A percentile compares a stretch with the other conserved stretches of the same genome.
Conservation (phyloP, 192 early-diverging fungal species). For the Allomyces macrogynus region DNA sequence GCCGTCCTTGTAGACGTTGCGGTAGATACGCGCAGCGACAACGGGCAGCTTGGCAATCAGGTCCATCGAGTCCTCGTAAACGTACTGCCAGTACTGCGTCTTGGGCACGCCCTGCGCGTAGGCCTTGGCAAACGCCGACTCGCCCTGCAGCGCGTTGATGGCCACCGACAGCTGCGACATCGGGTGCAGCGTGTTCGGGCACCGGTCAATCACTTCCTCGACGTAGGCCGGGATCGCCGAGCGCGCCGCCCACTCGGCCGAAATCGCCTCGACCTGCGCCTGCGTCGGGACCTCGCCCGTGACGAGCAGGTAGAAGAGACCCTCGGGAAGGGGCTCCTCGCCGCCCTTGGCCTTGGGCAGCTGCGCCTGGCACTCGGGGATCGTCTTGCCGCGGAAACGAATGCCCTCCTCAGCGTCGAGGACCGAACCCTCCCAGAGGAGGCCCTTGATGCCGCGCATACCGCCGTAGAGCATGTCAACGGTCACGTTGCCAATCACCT, state of each 20-base stretch:
- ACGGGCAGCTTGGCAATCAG: conserved; percentile 94
- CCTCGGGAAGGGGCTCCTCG: conserved; percentile 88
- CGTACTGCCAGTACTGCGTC: conserved; percentile 89
- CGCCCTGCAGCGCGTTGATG: conserved; percentile 92
- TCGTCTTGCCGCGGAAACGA: conserved; percentile 88
- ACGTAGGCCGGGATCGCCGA: conserved; percentile 81
- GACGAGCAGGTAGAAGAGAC: conserved; percentile 92
- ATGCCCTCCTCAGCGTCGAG: conserved; percentile 97
- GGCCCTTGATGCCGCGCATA: conserved; percentile 98
- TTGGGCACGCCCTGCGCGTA: conserved; percentile 84
- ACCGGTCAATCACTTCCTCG: conserved; percentile 91
- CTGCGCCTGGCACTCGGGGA: conserved; percentile 84
- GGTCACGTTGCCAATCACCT: conserved; percentile 82
- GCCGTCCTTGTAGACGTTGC: conserved; percentile 95
- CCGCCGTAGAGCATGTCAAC: conserved; percentile 97
- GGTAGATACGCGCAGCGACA: conserved; percentile 95
- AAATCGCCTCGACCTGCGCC: conserved; percentile 75
- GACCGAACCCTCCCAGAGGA: conserved; percentile 95
- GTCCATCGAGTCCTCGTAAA: conserved; percentile 93
- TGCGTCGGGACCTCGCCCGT: conserved; percentile 90
- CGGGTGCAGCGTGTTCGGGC: conserved; percentile 95
- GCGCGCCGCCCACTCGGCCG: conserved; percentile 91
- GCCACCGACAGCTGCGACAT: conserved; percentile 97
- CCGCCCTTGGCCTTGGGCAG: conserved; percentile 78
- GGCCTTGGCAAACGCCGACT: conserved; percentile 88